Evolutionary conservation across 352 stramenopile species (phyloP).

Genomic region (Elongisporangium undulatum): DNA sequence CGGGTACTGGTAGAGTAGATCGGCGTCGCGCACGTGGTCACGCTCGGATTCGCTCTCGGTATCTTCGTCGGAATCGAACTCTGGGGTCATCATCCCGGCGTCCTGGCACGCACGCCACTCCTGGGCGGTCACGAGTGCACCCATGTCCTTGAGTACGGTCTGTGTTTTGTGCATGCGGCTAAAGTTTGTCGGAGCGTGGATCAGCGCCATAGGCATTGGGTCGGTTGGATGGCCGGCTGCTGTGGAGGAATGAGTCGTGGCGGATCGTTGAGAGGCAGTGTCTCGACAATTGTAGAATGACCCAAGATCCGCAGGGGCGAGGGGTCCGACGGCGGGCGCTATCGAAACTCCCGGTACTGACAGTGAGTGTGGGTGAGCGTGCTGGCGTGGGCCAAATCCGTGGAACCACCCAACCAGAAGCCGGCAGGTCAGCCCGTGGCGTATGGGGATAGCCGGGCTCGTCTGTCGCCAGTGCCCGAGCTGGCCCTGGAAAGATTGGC

Average conservation of each 20-base stretch:
- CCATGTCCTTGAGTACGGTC: constrained; percentile 20
- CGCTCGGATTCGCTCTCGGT: constrained; percentile 67
- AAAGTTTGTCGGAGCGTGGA: constrained; percentile 2
- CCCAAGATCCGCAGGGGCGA: neutral
- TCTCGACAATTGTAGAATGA: constrained; percentile 38
- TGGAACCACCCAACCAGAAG: neutral
- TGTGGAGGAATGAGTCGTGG: neutral
- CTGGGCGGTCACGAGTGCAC: constrained; percentile 5
- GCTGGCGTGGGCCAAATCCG: neutral
- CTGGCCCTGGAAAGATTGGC: neutral
- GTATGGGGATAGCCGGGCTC: neutral
- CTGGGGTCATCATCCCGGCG: constrained; percentile 17
- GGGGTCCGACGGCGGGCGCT: neutral
- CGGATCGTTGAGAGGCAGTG: neutral
- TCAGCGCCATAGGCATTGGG: neutral
- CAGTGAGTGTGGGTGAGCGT: neutral
- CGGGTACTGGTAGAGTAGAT: neutral
- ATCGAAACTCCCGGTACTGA: neutral
- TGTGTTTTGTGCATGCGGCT: constrained; percentile 26
- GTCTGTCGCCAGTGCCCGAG: neutral
- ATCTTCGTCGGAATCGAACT: constrained; percentile 52
- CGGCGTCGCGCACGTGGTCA: constrained; percentile 14
- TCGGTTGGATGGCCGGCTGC: neutral
- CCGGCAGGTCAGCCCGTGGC: neutral
- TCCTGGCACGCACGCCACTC: constrained; percentile 3